Base-by-base conservation (phyloP, 2,329 filamentous ascomycete species). In the Apiospora malaysiana region DNA sequence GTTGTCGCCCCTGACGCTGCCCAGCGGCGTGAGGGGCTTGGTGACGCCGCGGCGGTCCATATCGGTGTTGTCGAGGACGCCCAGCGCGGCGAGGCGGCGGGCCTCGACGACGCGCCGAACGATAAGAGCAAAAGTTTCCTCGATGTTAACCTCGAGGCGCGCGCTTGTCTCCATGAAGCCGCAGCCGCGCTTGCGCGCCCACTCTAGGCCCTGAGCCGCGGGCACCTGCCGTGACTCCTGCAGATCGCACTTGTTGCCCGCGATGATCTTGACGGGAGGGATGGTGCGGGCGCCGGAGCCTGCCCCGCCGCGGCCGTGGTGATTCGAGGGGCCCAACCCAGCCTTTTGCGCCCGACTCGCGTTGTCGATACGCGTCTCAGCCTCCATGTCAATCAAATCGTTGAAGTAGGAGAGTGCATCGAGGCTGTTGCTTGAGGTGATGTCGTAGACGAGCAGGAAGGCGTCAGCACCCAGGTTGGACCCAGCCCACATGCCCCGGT, bases 161-260 rank as follows among this genome's bases (percentile, higher is more conserved):
- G 93, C 93, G 77, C 92, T 94, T 73, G 93, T 96, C 87, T 96
- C 93, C 93, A 96, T 96, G 83, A 96, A 96, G 49, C 93, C 93
- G 82, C 93, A 95, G 59, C 90, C 90, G 70, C 88, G 85, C 72
- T 84, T 85, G 72, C 92, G 85, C 68, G 93, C 92, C 93, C 93
- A 96, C 76, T 94, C 92, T 59, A 95, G 83, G 0, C 93, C 93
- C 70, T 88, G 84, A 56, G 90, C 87, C 8, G 92, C 92, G n/a
- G 88, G 84, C 10, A 96, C 90, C 79, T 90, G 87, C 67, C 93
- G 84, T 75, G 85, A 87, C 76, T 91, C 87, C 78, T 93, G 90
- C 73, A 95, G 81, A 81, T 96, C 93, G 84, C 93, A 95, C 83
- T 95, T 96, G 84, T 96, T 96, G 45, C 93, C 93, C 1, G 92